Evolutionary conservation across 2,329 filamentous ascomycete genomes (phyloP), one percentile per base, ranked within the genome.

Genomic region (Lachnellula suecica): DNA sequence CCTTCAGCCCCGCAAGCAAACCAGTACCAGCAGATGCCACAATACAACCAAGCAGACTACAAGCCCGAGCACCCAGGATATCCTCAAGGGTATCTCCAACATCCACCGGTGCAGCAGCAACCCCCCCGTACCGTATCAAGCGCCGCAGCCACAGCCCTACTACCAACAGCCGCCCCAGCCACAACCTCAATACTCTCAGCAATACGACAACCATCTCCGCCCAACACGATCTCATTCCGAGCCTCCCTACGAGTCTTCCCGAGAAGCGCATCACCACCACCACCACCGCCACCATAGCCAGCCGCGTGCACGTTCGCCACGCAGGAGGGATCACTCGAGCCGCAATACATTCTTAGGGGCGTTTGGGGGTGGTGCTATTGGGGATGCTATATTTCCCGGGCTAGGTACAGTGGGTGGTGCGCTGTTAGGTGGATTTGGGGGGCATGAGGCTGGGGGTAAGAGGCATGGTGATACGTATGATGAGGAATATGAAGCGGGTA

Each of bases 381-480:
- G 60, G 1, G 60, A 63, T 54, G 49, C 56, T 38, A 60, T 63
- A 22, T 55, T 60, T 19, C 60, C 60, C 35, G 58, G 60, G 2
- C 34, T 62, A 17, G 60, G 60, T 2, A 63, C 59, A 4, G 10
- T 63, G 2, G 60, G 60, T 2, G 60, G 60, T 20, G 57, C 59
- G 43, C 19, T 63, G 22, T 27, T 63, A 19, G 60, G 60, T 25
- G 59, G 59, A 0, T 41, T 54, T 10, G 54, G 56, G 8, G 60
- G 60, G 9, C 52, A 57, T 41, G 54, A 57, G 50, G 38, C 29
- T 2, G 50, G 52, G 37, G 22, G 19, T 20, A 48, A 48, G 34
- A 29, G 45, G 8, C 37, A 37, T 29, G 31, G 19, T 31, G 38
- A 7, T 41, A 43, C 40, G 27, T 55, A 55, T 49, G 53, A 55